Evolutionary conservation across 768 basidiomycete species (phyloP).

Genomic region (Psilocybe cyanescens): DNA sequence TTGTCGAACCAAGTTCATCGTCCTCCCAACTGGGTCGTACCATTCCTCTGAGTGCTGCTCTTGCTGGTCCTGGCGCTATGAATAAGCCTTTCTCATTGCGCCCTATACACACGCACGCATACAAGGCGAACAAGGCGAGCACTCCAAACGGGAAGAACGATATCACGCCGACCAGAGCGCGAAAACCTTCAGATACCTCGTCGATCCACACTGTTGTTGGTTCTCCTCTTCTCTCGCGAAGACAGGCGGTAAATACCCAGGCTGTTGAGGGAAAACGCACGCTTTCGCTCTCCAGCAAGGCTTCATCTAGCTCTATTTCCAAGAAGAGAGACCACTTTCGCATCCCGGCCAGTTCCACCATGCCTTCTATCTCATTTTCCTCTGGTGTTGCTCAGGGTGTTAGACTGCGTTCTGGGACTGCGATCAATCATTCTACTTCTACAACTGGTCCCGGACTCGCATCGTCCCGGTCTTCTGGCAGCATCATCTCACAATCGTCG

Average conservation of each 20-base stretch:
- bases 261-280: constrained; percentile 17
- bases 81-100: constrained; percentile 52
- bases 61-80: constrained; percentile 31
- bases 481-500: background rate
- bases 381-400: constrained; percentile 11
- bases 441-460: constrained; percentile 1
- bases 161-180: constrained; percentile 26
- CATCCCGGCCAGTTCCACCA: constrained; percentile 34
- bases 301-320: constrained; percentile 15
- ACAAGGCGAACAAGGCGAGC: constrained; percentile 23
- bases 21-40: constrained; percentile 25
- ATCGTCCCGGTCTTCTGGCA: background rate
- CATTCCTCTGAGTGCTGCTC: constrained; percentile 23
- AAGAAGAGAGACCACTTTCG: constrained; percentile 20
- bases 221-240: constrained; percentile 26
- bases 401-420: constrained; percentile 23
- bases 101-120: constrained; percentile 40
- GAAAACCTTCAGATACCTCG: constrained; percentile 55
- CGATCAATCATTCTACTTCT: constrained; percentile 20
- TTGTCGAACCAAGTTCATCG: constrained; percentile 33
- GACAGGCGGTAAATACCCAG: constrained; percentile 5
- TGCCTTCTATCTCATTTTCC: constrained; percentile 30
- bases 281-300: constrained; percentile 24
- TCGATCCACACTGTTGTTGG: constrained; percentile 52
- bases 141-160: constrained; percentile 17